phyloP scores from a whole-genome alignment of 495 filamentous ascomycete genomes.

The Patellaria atrata region DNA sequence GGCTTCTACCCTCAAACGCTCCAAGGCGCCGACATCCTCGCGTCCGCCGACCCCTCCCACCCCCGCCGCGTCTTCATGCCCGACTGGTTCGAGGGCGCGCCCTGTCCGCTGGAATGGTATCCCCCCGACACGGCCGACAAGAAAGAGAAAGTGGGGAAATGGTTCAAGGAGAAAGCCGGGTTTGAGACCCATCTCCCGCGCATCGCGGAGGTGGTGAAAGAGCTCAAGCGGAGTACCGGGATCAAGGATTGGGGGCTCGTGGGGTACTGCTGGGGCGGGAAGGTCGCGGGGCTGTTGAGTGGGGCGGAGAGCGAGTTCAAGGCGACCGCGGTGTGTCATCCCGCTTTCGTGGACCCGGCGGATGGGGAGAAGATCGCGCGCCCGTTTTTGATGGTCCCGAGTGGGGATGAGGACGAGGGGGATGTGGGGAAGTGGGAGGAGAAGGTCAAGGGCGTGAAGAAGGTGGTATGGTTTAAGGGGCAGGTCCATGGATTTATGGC shows the following conservation, averaged over 20 bases:
- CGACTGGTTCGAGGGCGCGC: conserved; percentile 22
- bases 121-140: conserved; percentile 44
- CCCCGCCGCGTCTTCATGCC: conserved; percentile 22
- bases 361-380: conserved; percentile 19
- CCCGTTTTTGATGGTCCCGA: conserved; percentile 29
- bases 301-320: conserved; percentile 36
- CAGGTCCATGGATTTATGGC: conserved; percentile 93
- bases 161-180: conserved; percentile 58
- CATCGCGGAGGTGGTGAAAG: conserved; percentile 47
- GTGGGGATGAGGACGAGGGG: conserved; percentile 38
- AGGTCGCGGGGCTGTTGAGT: conserved; percentile 4
- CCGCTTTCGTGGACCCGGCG: conserved; percentile 64
- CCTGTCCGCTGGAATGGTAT: conserved; percentile 21
- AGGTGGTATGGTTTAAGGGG: conserved; percentile 65
- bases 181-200: conserved; percentile 47
- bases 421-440: conserved; percentile 60
- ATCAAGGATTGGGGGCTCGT: conserved; percentile 72
- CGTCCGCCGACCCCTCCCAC: conserved; percentile 19
- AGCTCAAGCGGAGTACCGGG: conserved; percentile 37
- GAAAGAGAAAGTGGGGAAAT: conserved; percentile 54
- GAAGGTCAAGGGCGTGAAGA: conserved; percentile 48
- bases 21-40: conserved; percentile 42
- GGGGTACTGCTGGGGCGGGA: conserved; percentile 82
- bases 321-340: conserved; percentile 58
- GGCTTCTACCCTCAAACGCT: conserved; percentile 36